Base-by-base conservation (phyloP, 768 basidiomycete genomes). In the Tylopilus rubrobrunneus region DNA sequence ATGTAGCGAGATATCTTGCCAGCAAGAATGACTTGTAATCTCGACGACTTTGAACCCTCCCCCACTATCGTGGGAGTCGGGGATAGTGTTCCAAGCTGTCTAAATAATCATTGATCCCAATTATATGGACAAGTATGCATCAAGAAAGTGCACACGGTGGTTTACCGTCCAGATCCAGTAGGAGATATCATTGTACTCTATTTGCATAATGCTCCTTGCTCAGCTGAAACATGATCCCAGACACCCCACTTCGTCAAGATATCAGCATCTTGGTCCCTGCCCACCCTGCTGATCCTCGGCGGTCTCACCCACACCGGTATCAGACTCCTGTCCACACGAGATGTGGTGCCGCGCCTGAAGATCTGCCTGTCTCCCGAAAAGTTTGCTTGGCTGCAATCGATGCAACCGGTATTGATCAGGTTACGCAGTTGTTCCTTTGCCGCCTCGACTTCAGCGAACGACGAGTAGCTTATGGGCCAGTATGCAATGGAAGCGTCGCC, bases 321-420 rank as follows among this genome's bases (percentile, higher is more conserved):
- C 3, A 52, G 8, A 33, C 23, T 48, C 60, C 27, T 57, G 43
- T 55, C 48, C 33, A 49, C 31, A 36, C 39, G 51, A n/a, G 29
- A 51, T 31, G 43, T 25, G 34, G 42, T 42, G 3, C 43, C 19
- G n/a, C 41, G 48, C 21, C 42, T 48, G 43, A 67, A 67, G 37
- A 62, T 44, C 1, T 14, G 52, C 37, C 54, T 51, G 54, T 49
- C 34, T 25, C 40, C 49, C n/a, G 43, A 9, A 8, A 59, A 41
- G 15, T 49, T 50, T 15, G 15, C 53, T 40, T 64, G 46, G 25
- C 54, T 67, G 57, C 59, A 64, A 28, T 66, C 66, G 12, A 67
- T 62, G 53, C 66, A 68, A 29, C 50, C 45, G 29, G 52, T 39
- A n/a, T 61, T 57, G 28, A 66, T 17, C 39, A 67, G 55, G 33